Evolutionary conservation across 139 green algal genomes (phyloP).

Genomic region (Chlamydomonas sp.): DNA sequence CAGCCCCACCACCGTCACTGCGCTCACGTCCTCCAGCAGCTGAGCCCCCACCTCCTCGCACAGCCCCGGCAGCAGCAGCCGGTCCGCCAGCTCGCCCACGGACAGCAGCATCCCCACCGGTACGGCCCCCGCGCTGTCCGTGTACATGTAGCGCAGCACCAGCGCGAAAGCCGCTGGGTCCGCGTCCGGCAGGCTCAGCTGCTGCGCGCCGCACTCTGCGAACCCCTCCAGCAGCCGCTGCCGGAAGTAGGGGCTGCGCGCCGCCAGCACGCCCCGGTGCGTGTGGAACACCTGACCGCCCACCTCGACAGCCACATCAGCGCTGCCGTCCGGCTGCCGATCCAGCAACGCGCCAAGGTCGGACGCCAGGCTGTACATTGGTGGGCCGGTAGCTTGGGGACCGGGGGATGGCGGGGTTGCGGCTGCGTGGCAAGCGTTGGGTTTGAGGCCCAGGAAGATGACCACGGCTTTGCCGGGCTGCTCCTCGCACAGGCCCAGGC

Average conservation of each 20-base stretch:
- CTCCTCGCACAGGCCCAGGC: too few relatives aligned
- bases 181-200: neutral
- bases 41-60: neutral
- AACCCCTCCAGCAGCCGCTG: neutral
- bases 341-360: too few relatives aligned
- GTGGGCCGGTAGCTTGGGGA: too few relatives aligned
- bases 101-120: neutral
- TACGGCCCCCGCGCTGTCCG: neutral
- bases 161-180: neutral
- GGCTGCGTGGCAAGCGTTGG: too few relatives aligned
- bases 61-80: constrained; percentile 2
- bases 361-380: too few relatives aligned
- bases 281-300: neutral
- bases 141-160: constrained; percentile 9
- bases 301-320: neutral
- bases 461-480: too few relatives aligned
- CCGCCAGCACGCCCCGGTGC: neutral
- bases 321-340: too few relatives aligned
- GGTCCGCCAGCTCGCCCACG: constrained; percentile 12
- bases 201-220: neutral
- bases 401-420: too few relatives aligned
- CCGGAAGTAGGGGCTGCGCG: neutral
- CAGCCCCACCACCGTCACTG: neutral
- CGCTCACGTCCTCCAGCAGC: neutral
- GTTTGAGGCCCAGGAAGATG: too few relatives aligned